phyloP scores from a whole-genome alignment of 2,329 filamentous ascomycete genomes.

The Myriosclerotinia scirpicola region DNA sequence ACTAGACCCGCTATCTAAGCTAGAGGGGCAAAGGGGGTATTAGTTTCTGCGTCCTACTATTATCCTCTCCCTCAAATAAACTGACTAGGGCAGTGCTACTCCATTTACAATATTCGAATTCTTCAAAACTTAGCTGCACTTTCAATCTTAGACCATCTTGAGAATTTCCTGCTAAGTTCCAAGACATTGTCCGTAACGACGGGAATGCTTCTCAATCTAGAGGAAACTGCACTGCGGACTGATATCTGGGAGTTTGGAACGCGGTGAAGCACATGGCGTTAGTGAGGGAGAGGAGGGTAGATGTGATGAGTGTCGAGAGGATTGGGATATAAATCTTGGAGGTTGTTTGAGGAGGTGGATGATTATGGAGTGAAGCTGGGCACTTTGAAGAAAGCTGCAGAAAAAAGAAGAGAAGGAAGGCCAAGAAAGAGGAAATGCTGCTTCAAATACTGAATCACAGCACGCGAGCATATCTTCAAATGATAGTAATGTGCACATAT shows the following conservation, averaged over 20 bases:
- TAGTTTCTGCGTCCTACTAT: background rate
- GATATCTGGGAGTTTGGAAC: background rate
- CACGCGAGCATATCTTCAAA: background rate
- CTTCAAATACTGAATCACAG: background rate
- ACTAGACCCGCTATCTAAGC: conserved; percentile 50
- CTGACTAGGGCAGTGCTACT: conserved; percentile 13
- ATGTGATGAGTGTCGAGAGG: conserved; percentile 1
- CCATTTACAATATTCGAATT: conserved; percentile 12
- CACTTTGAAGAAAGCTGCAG: background rate
- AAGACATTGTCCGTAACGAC: conserved; percentile 19
- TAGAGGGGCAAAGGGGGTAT: conserved; percentile 25
- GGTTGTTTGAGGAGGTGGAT: background rate
- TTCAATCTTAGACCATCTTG: conserved; percentile 5
- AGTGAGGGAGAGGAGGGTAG: conserved; percentile 14
- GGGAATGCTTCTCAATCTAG: conserved; percentile 2
- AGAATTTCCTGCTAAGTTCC: conserved; percentile 2
- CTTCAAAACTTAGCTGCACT: conserved; percentile 16
- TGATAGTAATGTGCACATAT: background rate
- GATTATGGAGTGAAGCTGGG: background rate
- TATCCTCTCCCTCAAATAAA: conserved; percentile 18
- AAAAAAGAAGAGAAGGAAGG: background rate
- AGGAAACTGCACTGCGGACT: background rate
- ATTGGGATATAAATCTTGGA: conserved; percentile 5
- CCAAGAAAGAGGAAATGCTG: background rate
- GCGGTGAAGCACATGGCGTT: background rate